phyloP scores from a whole-genome alignment of 345 rosid genomes.

The Erodium maritimum region DNA sequence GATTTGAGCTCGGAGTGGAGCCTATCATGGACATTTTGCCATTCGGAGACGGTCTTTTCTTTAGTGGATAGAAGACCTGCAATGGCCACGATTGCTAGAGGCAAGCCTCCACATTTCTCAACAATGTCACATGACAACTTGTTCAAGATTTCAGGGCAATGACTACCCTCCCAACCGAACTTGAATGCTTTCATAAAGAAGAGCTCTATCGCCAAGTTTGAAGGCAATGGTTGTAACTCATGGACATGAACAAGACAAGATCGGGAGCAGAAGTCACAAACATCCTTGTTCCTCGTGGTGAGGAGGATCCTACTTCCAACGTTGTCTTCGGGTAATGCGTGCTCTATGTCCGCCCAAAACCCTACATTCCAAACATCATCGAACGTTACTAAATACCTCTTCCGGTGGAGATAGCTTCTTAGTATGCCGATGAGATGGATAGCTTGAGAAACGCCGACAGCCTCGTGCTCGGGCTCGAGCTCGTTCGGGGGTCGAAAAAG shows the following conservation, averaged over 20 bases:
- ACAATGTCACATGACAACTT: not conserved
- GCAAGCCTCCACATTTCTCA: not conserved
- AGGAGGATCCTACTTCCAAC: constrained; percentile 1
- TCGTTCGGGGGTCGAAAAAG: not conserved
- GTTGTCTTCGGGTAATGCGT: not conserved
- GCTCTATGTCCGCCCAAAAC: constrained; percentile 1
- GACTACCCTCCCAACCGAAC: not conserved
- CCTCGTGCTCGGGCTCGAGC: no score
- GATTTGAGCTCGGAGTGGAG: not conserved
- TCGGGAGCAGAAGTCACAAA: not conserved
- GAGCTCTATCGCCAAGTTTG: not conserved
- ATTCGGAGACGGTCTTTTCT: not conserved
- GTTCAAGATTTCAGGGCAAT: not conserved
- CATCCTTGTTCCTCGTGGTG: constrained; percentile 7
- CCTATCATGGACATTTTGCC: not conserved
- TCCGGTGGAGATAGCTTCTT: not conserved
- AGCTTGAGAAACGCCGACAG: not conserved
- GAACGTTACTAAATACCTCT: constrained; percentile 1
- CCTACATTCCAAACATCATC: constrained; percentile 6
- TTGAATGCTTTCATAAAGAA: not conserved
- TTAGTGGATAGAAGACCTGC: constrained; percentile 2
- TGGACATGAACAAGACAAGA: not conserved
- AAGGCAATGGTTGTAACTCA: not conserved
- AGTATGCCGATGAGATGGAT: not conserved
- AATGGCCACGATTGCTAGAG: not conserved